These are phyloP conservation scores for Barnettozyma sp. DNA, from an alignment of 805 yeast species.

Conservation along the genomic window DNA sequence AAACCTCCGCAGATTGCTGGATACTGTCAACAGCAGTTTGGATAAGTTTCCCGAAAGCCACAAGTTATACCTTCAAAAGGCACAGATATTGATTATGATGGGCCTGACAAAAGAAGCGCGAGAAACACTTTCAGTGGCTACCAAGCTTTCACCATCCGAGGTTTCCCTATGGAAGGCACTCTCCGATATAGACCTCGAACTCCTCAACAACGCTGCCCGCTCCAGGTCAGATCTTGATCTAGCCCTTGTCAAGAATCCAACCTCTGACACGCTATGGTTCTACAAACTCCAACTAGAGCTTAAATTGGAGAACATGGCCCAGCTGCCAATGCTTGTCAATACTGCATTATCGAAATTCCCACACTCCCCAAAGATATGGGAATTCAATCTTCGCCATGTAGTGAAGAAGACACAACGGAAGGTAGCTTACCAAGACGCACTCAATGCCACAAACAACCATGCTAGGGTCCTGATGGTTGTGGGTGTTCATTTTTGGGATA, in stretches of 20 bases:
- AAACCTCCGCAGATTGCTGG: constrained; percentile 25
- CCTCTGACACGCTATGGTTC: constrained; percentile 46
- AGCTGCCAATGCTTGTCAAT: constrained; percentile 48
- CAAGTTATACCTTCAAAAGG: constrained; percentile 55
- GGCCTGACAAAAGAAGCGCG: constrained; percentile 35
- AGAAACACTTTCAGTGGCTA: constrained; percentile 42
- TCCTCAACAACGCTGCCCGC: constrained; percentile 37
- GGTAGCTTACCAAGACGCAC: constrained; percentile 60
- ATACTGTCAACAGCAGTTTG: constrained; percentile 40
- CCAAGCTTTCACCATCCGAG: constrained; percentile 38
- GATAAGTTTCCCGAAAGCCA: constrained; percentile 39
- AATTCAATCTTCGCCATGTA: constrained; percentile 41
- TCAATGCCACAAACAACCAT: constrained; percentile 56
- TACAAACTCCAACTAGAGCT: constrained; percentile 55
- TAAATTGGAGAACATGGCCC: constrained; percentile 38
- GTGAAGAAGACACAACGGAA: constrained; percentile 45
- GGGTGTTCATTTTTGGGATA: constrained; percentile 61
- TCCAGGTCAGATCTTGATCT: constrained; percentile 71
- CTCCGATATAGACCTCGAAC: constrained; percentile 38
- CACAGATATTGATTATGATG: constrained; percentile 41
- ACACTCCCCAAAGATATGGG: constrained; percentile 57
- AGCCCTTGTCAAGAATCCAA: constrained; percentile 47
- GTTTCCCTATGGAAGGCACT: constrained; percentile 48
- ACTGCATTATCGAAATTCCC: constrained; percentile 57
- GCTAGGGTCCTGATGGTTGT: constrained; percentile 52